Base-by-base conservation (phyloP, 2,329 filamentous ascomycete genomes). In the Myriosclerotinia duriaeana region DNA sequence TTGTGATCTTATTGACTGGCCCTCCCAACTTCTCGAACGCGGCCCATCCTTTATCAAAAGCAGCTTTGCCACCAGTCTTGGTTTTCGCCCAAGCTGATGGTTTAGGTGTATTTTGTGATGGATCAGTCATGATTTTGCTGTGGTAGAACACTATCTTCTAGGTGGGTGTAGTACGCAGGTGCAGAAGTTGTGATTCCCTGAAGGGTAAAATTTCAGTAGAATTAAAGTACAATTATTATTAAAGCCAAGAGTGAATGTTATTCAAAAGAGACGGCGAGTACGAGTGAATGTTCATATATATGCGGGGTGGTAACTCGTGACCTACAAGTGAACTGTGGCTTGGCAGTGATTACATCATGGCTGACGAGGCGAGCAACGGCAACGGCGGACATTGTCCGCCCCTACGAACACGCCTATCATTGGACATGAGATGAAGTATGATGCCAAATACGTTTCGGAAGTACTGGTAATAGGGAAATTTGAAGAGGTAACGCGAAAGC, bases 1-100 rank as follows among this genome's bases (percentile, higher is more conserved):
- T 92, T 20, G 89, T 91, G 30, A 96, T 78, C 68, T 84, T 87
- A 76, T 96, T 96, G 74, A 96, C 88, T 3, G 92, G 92, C 2
- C 84, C 82, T 67, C 90, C 90, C 26, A 68, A 34, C 30, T 65
- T 68, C 20, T 68, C 67, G 36, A 67, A 56, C 17, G 59, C 59
- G 55, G 65, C 34, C 65, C 65, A 67, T 53, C 65, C 65, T 64
- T 67, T 67, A 20, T 67, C 65, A 58, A 67, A 67, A 26, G 65
- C 60, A 30, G 60, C 60, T 52, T 67, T 67, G 15, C 65, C 46
- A n/a, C 65, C 65, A 15, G 42, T 53, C 54, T 64, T 67, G 20
- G 65, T 64, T 53, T 64, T 67, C 1, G 53, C 61, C 65, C 60
- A 67, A 38, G 60, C 53, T 36, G 59, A 64, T 22, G 53, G 22